phyloP scores from a whole-genome alignment of 2,329 filamentous ascomycete genomes.

The Ceratocystis cacaofunesta region DNA sequence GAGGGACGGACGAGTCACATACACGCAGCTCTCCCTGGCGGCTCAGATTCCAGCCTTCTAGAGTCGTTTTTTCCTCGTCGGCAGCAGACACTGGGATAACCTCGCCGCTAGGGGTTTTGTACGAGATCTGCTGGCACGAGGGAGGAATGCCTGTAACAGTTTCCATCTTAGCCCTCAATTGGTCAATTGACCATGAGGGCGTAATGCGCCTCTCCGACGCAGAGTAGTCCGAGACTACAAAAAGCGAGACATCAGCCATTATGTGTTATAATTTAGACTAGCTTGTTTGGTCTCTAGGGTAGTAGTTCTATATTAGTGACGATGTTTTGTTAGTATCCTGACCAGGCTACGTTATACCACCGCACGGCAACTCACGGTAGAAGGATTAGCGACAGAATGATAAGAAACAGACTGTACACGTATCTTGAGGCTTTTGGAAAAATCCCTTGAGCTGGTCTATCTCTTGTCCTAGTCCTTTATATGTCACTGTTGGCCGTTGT shows the following conservation, averaged over 20 bases:
- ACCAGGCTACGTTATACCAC: not conserved
- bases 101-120: slow-evolving; percentile 46
- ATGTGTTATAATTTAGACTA: not conserved
- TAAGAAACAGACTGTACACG: too few relatives aligned
- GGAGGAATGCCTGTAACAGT: slow-evolving; percentile 86
- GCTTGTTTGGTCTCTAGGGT: not conserved
- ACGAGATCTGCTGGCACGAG: slow-evolving; percentile 55
- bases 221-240: slow-evolving; percentile 60
- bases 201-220: slow-evolving; percentile 82
- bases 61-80: slow-evolving; percentile 55
- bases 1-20: slow-evolving; percentile 31
- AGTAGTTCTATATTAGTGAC: not conserved
- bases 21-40: slow-evolving; percentile 69
- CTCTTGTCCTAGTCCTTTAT: too few relatives aligned
- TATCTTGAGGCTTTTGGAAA: not conserved
- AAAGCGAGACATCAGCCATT: slow-evolving; percentile 60
- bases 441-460: too few relatives aligned
- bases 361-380: too few relatives aligned
- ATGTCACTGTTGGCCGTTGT: too few relatives aligned
- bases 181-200: slow-evolving; percentile 75
- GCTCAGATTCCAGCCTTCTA: slow-evolving; percentile 51
- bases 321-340: not conserved
- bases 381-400: too few relatives aligned
- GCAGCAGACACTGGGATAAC: slow-evolving; percentile 50
- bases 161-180: slow-evolving; percentile 77